These are phyloP conservation scores for Stromatinia cepivora DNA, from an alignment of 2,329 filamentous ascomycete species.

Conservation along the genomic window DNA sequence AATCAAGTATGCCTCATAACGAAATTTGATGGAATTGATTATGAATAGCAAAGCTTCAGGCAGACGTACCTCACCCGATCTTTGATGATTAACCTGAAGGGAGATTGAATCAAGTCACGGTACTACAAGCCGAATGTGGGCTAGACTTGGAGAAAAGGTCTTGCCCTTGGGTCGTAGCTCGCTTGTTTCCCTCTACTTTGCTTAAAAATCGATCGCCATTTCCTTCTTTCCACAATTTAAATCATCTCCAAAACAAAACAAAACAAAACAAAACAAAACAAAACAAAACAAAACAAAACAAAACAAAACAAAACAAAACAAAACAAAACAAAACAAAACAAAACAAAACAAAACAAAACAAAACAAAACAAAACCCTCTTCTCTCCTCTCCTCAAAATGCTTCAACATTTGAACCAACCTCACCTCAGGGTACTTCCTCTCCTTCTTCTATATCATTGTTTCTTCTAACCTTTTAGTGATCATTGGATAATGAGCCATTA, in stretches of 20 bases:
- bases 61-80: not conserved
- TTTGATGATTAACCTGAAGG: not conserved
- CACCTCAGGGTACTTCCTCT: not conserved
- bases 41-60: not conserved
- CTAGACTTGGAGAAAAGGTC: not conserved
- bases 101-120: not conserved
- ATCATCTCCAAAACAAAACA: not conserved
- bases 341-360: no score
- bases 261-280: no score
- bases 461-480: not conserved
- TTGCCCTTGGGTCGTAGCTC: not conserved
- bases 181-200: not conserved
- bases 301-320: no score
- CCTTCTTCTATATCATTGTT: not conserved
- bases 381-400: not conserved
- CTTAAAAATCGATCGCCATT: constrained; percentile 1
- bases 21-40: no score
- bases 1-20: no score
- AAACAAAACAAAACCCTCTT: not conserved
- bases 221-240: not conserved
- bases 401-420: not conserved
- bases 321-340: no score
- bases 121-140: not conserved
- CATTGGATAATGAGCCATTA: not conserved
- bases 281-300: no score